A percentile compares a stretch with the other conserved stretches of the same genome.
Conservation (phyloP, 208 protist species). For the Crithidia sp. region DNA sequence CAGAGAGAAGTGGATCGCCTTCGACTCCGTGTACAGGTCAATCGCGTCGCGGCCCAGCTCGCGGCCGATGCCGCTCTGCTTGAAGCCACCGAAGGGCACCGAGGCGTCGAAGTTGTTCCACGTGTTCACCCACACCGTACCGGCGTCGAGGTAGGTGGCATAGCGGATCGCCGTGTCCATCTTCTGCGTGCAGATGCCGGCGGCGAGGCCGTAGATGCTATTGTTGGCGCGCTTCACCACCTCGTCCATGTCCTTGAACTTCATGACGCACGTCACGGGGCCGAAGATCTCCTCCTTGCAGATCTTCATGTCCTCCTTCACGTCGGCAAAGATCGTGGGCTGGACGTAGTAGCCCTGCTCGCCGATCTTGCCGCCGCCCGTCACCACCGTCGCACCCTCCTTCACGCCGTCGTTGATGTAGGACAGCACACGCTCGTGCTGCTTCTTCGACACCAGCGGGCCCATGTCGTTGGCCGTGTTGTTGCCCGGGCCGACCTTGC, state of each 20-base stretch:
- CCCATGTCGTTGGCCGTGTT: constrained; percentile 56
- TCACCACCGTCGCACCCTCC: constrained; percentile 74
- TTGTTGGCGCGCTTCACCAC: constrained; percentile 80
- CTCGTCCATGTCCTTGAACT: constrained; percentile 84
- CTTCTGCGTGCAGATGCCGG: constrained; percentile 78
- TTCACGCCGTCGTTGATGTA: constrained; percentile 84
- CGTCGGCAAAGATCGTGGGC: constrained; percentile 85
- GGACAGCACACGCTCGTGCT: constrained; percentile 70
- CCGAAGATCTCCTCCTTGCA: constrained; percentile 91
- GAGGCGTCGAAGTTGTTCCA: constrained; percentile 83
- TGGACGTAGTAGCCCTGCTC: constrained; percentile 84
- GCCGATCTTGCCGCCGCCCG: constrained; percentile 55
- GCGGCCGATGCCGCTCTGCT: constrained; percentile 85
- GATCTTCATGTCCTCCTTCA: constrained; percentile 78
- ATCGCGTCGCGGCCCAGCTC: constrained; percentile 79
- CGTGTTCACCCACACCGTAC: constrained; percentile 90
- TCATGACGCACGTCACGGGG: constrained; percentile 85
- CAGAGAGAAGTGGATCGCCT: constrained; percentile 68
- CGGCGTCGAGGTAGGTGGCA: constrained; percentile 63
- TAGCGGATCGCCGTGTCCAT: constrained; percentile 72
- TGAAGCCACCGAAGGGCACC: constrained; percentile 88
- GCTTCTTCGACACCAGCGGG: constrained; percentile 71
- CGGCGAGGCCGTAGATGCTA: constrained; percentile 85
- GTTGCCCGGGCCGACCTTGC: constrained; percentile 64
- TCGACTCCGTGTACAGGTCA: constrained; percentile 76